A percentile compares a stretch with the other conserved stretches of the same genome.
Conservation (phyloP, 257 asterid genomes). For the Scutellaria galericulata region DNA sequence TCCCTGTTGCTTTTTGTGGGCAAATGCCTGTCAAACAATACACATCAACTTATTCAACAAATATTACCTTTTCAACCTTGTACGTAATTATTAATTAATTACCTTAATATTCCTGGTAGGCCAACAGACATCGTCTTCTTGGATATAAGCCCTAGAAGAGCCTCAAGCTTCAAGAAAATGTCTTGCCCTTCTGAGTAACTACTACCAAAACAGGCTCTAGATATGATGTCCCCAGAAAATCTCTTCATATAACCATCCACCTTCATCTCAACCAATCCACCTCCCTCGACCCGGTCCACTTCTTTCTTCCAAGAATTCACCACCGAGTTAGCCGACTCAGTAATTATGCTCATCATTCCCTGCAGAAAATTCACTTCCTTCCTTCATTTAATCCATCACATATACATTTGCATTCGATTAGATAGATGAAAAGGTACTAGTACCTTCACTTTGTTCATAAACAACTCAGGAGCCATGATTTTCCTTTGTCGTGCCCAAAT, state of each 20-base stretch:
- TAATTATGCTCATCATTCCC: constrained; percentile 54
- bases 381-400: no score
- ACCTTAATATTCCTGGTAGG: constrained; percentile 52
- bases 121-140: constrained; percentile 41
- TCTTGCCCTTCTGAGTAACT: constrained; percentile 51
- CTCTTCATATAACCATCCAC: constrained; percentile 43
- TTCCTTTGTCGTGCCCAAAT: constrained; percentile 52
- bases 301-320: constrained; percentile 45
- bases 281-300: constrained; percentile 21
- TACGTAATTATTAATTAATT: not conserved
- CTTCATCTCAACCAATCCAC: constrained; percentile 38
- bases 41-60: not conserved
- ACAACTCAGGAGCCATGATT: constrained; percentile 54
- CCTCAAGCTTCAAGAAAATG: constrained; percentile 41
- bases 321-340: constrained; percentile 39
- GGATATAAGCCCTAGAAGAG: constrained; percentile 42
- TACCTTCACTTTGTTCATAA: constrained; percentile 55
- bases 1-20: constrained; percentile 56
- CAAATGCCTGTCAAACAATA: constrained; percentile 41
- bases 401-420: not conserved
- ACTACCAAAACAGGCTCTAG: constrained; percentile 61
- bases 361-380: not conserved
- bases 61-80: no score
- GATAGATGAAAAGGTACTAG: no score
- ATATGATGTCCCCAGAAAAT: constrained; percentile 57